These are phyloP conservation scores for Phaffomyces thermotolerans DNA, from an alignment of 805 yeast species.

Conservation along the genomic window DNA sequence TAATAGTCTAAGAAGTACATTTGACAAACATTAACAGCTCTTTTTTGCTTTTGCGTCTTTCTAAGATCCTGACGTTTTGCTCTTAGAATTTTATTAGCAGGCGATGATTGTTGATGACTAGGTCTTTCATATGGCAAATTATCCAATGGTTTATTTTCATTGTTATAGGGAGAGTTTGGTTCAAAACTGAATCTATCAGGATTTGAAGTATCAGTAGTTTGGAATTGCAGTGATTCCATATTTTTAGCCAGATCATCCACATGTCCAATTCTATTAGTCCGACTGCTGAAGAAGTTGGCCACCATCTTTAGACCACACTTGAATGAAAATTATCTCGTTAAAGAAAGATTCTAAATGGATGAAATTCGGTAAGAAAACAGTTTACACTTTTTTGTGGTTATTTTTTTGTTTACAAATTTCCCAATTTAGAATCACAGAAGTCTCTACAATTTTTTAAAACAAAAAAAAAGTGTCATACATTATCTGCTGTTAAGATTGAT, in stretches of 20 bases:
- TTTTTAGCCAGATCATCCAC: constrained; percentile 23
- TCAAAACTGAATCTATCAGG: constrained; percentile 24
- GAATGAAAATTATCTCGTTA: not conserved
- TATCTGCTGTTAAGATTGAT: constrained; percentile 8
- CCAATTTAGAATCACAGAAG: constrained; percentile 9
- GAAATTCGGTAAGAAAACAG: not conserved
- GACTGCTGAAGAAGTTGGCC: constrained; percentile 22
- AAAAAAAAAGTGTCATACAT: too few species aligned
- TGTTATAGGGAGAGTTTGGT: constrained; percentile 33
- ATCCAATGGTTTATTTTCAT: constrained; percentile 31
- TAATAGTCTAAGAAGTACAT: constrained; percentile 91
- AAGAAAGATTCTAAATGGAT: not conserved
- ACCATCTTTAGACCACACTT: constrained; percentile 13
- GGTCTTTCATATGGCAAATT: constrained; percentile 23
- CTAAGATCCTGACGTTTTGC: constrained; percentile 10
- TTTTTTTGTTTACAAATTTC: constrained; percentile 18
- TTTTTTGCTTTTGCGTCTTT: constrained; percentile 50
- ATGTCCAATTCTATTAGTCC: constrained; percentile 11
- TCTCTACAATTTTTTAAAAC: not conserved
- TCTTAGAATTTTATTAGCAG: constrained; percentile 8
- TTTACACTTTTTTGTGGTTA: constrained; percentile 9
- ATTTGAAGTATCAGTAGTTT: constrained; percentile 3
- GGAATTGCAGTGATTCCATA: constrained; percentile 23
- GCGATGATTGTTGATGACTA: constrained; percentile 6
- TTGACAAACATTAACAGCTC: constrained; percentile 87